Evolutionary conservation across 139 green algal species (phyloP), one percentile per base, ranked within the genome.

Genomic region (Ettlia oleoabundans): DNA sequence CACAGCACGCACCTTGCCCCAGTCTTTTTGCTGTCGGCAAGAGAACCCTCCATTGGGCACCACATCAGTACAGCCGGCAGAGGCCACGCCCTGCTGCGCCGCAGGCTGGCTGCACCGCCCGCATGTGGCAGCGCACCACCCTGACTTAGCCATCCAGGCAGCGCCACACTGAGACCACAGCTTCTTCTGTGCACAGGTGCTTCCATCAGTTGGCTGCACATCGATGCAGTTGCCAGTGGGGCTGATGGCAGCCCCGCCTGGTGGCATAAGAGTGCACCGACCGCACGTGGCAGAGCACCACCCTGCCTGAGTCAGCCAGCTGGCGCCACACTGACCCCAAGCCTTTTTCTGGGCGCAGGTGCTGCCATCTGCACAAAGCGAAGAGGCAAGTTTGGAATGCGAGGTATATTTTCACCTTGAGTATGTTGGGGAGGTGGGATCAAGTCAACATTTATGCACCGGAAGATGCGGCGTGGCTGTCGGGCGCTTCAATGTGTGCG

Each of bases 261-360:
- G 2, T 21, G n/a, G n/a, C n/a, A n/a, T n/a, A n/a, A n/a, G n/a
- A n/a, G n/a, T 22, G 58, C 80, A 81, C 19, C 42, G 55, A 3
- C 80, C 80, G 70, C 75, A 85, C 3, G 75, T 78, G n/a, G 52
- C 32, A 3, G 80, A 75, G 55, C 86, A 90, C 68, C 80, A 88
- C 43, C 76, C 55, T 21, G 38, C 40, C 28, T 37, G 43, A 30
- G 42, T 70, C 80, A 84, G 77, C 80, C 80, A 84, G 53, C 24
- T n/a, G 3, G 42, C 68, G n/a, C 61, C 71, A 71, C 85, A 53
- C 67, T 83, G n/a, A 41, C 67, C 64, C 78, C 78, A 86, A 5
- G 19, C 65, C 55, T 69, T 83, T 66, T 66, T 84, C 76, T 73
- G 80, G 28, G 52, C 71, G 40, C 84, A 88, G 37, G 62, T 67